A percentile compares a stretch with the other conserved stretches of the same genome.
phyloP scores from a whole-genome alignment of 169 alveolate genomes.

The Plasmodium gaboni region DNA sequence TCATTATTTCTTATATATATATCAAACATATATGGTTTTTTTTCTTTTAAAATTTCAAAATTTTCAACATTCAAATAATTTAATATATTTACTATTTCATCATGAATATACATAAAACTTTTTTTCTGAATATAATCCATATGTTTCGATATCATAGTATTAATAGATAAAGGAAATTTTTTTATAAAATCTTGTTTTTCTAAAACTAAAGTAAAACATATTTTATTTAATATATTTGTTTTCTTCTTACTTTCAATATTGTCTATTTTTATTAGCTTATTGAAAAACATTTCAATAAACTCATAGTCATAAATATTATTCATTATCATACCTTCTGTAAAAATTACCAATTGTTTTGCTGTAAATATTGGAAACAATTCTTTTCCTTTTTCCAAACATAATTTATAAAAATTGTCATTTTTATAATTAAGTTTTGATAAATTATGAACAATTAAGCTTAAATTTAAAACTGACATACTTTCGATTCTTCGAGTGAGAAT shows the following conservation, averaged over 20 bases:
- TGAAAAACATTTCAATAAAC: constrained; percentile 30
- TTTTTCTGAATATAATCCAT: constrained; percentile 28
- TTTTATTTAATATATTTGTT: constrained; percentile 24
- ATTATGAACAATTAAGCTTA: constrained; percentile 56
- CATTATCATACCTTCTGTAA: constrained; percentile 34
- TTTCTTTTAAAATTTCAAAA: constrained; percentile 42
- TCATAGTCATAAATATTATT: constrained; percentile 42
- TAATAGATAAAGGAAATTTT: constrained; percentile 34
- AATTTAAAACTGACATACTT: constrained; percentile 36
- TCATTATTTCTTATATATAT: constrained; percentile 18
- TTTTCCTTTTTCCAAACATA: constrained; percentile 46
- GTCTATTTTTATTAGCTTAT: constrained; percentile 29
- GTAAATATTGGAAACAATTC: constrained; percentile 43
- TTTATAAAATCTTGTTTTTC: constrained; percentile 31
- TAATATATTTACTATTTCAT: constrained; percentile 32
- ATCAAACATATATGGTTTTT: constrained; percentile 62
- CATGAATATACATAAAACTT: constrained; percentile 10
- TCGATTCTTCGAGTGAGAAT: constrained; percentile 30
- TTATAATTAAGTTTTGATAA: constrained; percentile 30
- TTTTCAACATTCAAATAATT: constrained; percentile 25
- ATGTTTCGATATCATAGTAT: constrained; percentile 19
- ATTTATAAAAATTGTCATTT: constrained; percentile 14
- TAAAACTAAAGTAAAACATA: constrained; percentile 33
- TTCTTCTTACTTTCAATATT: constrained; percentile 5
- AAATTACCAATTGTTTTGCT: constrained; percentile 45